Evolutionary conservation across 2,329 filamentous ascomycete genomes (phyloP).

Genomic region (Aspergillaceae sp.): DNA sequence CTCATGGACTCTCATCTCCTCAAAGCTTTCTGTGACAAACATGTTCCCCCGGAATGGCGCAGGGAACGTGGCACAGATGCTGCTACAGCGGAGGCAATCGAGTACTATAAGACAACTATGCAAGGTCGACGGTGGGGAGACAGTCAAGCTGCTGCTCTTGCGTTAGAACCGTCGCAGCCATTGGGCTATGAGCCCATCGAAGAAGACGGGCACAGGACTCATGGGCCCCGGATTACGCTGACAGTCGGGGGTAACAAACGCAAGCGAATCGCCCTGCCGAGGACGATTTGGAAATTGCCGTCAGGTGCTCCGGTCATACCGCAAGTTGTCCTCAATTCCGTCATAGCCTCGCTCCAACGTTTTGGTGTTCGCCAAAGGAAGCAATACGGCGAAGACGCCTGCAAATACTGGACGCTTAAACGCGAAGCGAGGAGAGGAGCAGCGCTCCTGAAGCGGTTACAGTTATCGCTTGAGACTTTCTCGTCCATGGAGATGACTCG

Average conservation of each 20-base stretch:
- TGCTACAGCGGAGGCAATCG: constrained; percentile 73
- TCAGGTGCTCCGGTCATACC: constrained; percentile 94
- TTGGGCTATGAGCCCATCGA: constrained; percentile 46
- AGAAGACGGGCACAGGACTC: constrained; percentile 30
- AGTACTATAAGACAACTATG: constrained; percentile 85
- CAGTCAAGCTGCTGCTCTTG: constrained; percentile 72
- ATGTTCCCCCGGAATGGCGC: constrained; percentile 82
- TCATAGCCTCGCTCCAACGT: constrained; percentile 71
- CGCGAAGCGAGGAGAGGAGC: constrained; percentile 86
- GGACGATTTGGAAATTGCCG: constrained; percentile 79
- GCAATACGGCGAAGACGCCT: constrained; percentile 85
- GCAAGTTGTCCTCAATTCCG: constrained; percentile 73
- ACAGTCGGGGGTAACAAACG: constrained; percentile 51
- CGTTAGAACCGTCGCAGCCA: constrained; percentile 64
- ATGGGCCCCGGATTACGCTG: constrained; percentile 44
- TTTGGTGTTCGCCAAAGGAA: constrained; percentile 82
- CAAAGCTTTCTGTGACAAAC: constrained; percentile 93
- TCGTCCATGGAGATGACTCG: constrained; percentile 95
- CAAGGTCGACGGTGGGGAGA: constrained; percentile 85
- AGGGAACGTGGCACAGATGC: constrained; percentile 74
- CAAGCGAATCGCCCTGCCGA: constrained; percentile 46
- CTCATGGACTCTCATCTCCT: constrained; percentile 73
- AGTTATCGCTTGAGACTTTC: constrained; percentile 92
- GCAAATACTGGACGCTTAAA: constrained; percentile 97
- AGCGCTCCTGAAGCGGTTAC: constrained; percentile 81